Base-by-base conservation (phyloP, 352 stramenopile genomes). In the Phytophthora hybrid region DNA sequence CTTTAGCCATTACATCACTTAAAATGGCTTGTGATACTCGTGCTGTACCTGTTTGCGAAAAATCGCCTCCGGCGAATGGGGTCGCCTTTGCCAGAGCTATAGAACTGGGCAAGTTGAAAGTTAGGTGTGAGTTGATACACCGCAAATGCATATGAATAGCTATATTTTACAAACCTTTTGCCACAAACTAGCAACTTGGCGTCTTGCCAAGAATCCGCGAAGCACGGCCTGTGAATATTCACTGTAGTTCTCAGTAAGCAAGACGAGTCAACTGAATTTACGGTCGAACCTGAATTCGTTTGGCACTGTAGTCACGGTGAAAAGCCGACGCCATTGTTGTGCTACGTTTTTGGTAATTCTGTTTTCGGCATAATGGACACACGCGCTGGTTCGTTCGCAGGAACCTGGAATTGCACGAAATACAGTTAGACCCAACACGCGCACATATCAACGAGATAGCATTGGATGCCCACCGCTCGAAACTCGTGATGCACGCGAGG, bases 361-460 rank as follows among this genome's bases (percentile, higher is more conserved):
- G 82, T 60, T 97, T 95, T 16, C 89, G 84, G 44, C 90, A 97
- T 18, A 97, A 75, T 3, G 90, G 90, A 75, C 90, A 97, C 47
- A 94, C 89, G 26, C 81, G 88, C 62, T 93, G 84, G 13, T 85
- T 93, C 7, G 85, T 91, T 18, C 89, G 85, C 16, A 97, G 64
- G 63, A 97, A 95, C 21, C 85, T 89, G 55, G 8, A 21, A 7
- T 51, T n/a, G 18, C 14, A 51, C 41, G 6, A 19, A 10, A 16
- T 18, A 51, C 2, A 51, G 41, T 51, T 23, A 51, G 16, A 8
- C 7, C 16, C 14, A 51, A 19, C 41, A 10, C 18, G 0, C 41
- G 16, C 19, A 51, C 16, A 21, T 8, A 51, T 10, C 41, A 11
- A 51, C 41, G 41, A n/a, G 6, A n/a, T 51, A 31, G 47, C 19